A percentile compares a stretch with the other conserved stretches of the same genome.
Evolutionary conservation across 2,329 filamentous ascomycete genomes (phyloP).

Genomic region (Pseudogymnoascus sp.): DNA sequence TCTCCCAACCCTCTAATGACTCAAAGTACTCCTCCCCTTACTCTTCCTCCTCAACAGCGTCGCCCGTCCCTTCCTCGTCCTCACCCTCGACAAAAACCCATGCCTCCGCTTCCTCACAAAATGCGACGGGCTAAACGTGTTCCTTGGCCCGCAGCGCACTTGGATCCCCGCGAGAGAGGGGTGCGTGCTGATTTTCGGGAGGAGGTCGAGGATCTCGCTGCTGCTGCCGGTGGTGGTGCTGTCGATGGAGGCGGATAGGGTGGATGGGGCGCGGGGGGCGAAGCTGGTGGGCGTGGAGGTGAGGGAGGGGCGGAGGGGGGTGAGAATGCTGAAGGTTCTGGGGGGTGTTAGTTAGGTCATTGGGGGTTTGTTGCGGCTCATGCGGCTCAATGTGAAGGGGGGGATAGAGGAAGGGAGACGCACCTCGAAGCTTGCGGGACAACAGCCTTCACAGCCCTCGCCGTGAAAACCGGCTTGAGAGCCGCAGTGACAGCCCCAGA

Average conservation of each 20-base stretch:
- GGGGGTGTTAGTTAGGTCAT: not conserved
- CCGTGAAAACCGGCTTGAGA: constrained; percentile 11
- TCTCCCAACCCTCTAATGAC: constrained; percentile 21
- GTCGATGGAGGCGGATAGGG: not conserved
- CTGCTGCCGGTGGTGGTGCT: not conserved
- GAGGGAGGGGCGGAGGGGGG: constrained; percentile 22
- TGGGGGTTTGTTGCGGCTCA: not conserved
- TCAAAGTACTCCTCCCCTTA: constrained; percentile 28
- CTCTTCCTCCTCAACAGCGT: constrained; percentile 24
- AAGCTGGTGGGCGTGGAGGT: constrained; percentile 8
- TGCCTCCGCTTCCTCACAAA: constrained; percentile 30
- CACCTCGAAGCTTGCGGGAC: constrained; percentile 18
- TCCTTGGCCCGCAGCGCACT: constrained; percentile 26
- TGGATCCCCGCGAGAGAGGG: constrained; percentile 24
- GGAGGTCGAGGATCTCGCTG: constrained; percentile 18
- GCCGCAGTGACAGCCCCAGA: constrained; percentile 18
- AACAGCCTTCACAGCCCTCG: constrained; percentile 10
- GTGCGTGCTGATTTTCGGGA: constrained; percentile 26
- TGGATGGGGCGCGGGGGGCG: not conserved
- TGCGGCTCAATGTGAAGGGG: not conserved
- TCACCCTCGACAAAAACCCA: constrained; percentile 28
- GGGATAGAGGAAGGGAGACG: not conserved
- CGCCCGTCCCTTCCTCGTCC: constrained; percentile 26
- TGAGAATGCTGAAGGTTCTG: constrained; percentile 27
- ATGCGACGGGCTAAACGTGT: constrained; percentile 29